phyloP scores from a whole-genome alignment of 2,329 filamentous ascomycete genomes.

The Ophiostoma australiae region DNA sequence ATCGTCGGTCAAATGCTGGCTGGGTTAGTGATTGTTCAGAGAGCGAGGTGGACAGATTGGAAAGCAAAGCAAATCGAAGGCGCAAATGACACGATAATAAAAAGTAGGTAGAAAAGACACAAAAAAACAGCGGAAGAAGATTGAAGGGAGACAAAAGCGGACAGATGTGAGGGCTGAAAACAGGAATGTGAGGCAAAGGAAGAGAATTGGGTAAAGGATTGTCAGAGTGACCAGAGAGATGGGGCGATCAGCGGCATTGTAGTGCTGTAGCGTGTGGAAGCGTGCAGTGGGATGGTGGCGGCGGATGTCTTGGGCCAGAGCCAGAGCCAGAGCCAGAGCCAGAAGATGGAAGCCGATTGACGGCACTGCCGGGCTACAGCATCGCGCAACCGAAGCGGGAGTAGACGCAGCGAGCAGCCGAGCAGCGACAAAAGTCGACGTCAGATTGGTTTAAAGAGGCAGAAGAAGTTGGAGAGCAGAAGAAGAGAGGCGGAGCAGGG shows the following conservation, averaged over 20 bases:
- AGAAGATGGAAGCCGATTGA: neutral
- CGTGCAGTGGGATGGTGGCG: neutral
- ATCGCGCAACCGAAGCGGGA: neutral
- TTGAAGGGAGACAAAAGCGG: neutral
- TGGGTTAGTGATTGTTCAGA: neutral
- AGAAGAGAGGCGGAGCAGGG: neutral
- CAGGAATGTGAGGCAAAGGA: constrained; percentile 4
- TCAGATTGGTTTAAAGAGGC: neutral
- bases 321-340: neutral
- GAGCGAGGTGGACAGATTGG: neutral
- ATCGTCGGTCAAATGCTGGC: neutral
- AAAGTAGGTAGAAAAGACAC: neutral
- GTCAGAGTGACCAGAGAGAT: constrained; percentile 10
- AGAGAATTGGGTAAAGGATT: neutral
- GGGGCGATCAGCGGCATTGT: constrained; percentile 9
- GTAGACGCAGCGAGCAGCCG: neutral
- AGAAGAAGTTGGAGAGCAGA: neutral
- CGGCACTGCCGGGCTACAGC: neutral
- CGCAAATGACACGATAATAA: neutral
- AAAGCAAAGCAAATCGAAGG: neutral
- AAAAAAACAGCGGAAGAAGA: neutral
- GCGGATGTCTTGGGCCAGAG: neutral
- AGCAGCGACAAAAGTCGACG: neutral
- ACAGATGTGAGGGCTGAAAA: neutral
- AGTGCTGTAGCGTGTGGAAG: constrained; percentile 3